Evolutionary conservation across 176 grass and related monocot species (phyloP).

Genomic region (Carex myosuroides): DNA sequence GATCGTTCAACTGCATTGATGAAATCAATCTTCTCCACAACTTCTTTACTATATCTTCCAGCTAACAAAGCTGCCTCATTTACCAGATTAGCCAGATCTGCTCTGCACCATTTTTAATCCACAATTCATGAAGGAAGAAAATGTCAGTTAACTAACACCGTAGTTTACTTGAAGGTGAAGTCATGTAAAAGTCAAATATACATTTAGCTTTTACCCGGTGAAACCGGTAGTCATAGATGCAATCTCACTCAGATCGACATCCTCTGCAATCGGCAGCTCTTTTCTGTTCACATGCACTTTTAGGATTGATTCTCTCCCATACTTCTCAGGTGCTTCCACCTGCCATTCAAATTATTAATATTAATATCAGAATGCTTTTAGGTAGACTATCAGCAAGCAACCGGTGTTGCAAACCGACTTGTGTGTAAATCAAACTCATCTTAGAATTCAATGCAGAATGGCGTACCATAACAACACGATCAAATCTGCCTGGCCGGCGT

Average conservation of each 20-base stretch:
- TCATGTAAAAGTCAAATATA: background rate
- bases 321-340: slow-evolving; percentile 94
- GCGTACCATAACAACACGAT: slow-evolving; percentile 91
- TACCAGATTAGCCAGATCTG: slow-evolving; percentile 98
- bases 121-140: slow-evolving; percentile 1
- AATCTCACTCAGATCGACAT: slow-evolving; percentile 89
- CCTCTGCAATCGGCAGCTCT: slow-evolving; percentile 79
- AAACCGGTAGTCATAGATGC: slow-evolving; percentile 98
- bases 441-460: slow-evolving; percentile 14
- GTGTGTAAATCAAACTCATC: background rate
- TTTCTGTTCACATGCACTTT: slow-evolving; percentile 83
- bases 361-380: background rate
- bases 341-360: slow-evolving; percentile 29
- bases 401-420: background rate
- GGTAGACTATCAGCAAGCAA: background rate
- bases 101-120: slow-evolving; percentile 55
- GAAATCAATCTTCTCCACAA: slow-evolving; percentile 96
- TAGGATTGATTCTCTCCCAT: slow-evolving; percentile 92
- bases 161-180: slow-evolving; percentile 3
- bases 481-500: slow-evolving; percentile 95
- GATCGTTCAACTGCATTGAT: slow-evolving; percentile 93
- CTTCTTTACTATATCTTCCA: slow-evolving; percentile 78
- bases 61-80: slow-evolving; percentile 99
- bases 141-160: background rate
- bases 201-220: slow-evolving; percentile 58